phyloP scores from a whole-genome alignment of 2,329 filamentous ascomycete species.

The Sporothrix dimorphospora region DNA sequence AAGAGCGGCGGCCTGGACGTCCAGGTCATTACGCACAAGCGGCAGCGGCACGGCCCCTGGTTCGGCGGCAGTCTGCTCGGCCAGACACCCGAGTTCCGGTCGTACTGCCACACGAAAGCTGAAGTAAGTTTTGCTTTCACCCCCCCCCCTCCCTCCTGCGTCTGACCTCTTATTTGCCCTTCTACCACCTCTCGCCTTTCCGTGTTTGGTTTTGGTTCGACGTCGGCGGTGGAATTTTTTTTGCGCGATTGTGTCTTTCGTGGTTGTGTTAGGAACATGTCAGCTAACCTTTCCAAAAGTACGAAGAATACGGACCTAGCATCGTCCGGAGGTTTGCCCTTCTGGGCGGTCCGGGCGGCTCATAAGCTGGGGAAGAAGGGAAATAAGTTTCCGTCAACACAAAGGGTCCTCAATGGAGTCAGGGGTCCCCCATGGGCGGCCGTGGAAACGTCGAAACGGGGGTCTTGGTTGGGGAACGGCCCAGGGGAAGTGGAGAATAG shows the following conservation, averaged over 20 bases:
- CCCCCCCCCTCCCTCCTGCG: too few species aligned
- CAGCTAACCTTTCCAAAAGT: constrained; percentile 53
- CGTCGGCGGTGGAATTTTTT: neutral
- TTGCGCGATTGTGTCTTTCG: neutral
- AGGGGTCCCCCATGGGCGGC: neutral
- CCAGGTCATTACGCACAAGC: constrained; percentile 95
- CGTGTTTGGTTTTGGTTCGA: neutral
- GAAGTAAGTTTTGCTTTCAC: constrained; percentile 52
- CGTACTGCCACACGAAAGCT: constrained; percentile 95
- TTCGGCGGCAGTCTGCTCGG: constrained; percentile 96
- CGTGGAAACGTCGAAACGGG: neutral
- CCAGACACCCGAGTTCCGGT: constrained; percentile 97
- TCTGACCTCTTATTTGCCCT: too few species aligned
- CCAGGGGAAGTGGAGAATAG: constrained; percentile 5
- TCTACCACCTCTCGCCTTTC: too few species aligned
- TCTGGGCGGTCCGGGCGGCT: constrained; percentile 86
- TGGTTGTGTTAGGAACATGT: neutral
- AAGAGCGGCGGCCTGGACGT: constrained; percentile 94
- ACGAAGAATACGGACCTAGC: constrained; percentile 93
- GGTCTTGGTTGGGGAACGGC: neutral
- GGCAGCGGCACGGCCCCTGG: constrained; percentile 96
- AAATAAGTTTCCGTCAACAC: neutral
- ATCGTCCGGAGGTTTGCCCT: constrained; percentile 95
- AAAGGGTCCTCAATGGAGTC: neutral
- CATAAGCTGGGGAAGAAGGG: constrained; percentile 49